Conservation (phyloP, 306 rosid species). For the Hippophae tibetana region DNA sequence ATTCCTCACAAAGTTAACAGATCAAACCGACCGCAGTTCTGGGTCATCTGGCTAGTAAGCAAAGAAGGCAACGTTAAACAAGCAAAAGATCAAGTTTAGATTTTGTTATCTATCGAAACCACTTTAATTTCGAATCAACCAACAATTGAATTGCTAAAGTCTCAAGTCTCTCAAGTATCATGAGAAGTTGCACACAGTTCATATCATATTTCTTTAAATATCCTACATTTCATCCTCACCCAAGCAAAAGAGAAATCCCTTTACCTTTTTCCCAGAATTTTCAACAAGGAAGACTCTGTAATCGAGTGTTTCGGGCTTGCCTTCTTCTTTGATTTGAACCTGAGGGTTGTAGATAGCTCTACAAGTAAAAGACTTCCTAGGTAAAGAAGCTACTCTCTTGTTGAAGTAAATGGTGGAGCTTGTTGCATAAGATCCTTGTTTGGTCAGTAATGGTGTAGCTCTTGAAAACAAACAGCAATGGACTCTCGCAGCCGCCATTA, state of each 20-base stretch:
- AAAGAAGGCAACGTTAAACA: not conserved
- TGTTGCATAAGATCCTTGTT: conserved; percentile 11
- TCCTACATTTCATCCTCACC: not conserved
- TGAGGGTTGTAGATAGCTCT: conserved; percentile 68
- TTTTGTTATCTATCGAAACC: too few species aligned
- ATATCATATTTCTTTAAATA: not conserved
- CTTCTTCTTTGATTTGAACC: conserved; percentile 55
- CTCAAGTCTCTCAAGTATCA: not conserved
- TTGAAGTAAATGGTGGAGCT: conserved; percentile 20
- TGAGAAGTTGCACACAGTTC: not conserved
- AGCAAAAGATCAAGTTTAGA: too few species aligned
- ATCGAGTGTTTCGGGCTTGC: conserved; percentile 71
- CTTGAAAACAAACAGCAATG: conserved; percentile 37
- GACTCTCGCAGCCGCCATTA: conserved; percentile 81
- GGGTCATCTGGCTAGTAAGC: not conserved
- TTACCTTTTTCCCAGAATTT: conserved; percentile 66
- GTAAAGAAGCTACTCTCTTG: conserved; percentile 25
- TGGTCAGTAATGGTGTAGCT: conserved; percentile 22
- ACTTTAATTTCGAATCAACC: too few species aligned
- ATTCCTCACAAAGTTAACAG: not conserved
- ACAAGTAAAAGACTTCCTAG: conserved; percentile 47
- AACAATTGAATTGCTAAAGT: too few species aligned
- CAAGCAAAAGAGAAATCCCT: not conserved
- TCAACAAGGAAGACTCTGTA: conserved; percentile 68
- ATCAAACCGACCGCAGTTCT: not conserved